Conservation (phyloP, 495 filamentous ascomycete genomes). For the Glutinoglossum americanum region DNA sequence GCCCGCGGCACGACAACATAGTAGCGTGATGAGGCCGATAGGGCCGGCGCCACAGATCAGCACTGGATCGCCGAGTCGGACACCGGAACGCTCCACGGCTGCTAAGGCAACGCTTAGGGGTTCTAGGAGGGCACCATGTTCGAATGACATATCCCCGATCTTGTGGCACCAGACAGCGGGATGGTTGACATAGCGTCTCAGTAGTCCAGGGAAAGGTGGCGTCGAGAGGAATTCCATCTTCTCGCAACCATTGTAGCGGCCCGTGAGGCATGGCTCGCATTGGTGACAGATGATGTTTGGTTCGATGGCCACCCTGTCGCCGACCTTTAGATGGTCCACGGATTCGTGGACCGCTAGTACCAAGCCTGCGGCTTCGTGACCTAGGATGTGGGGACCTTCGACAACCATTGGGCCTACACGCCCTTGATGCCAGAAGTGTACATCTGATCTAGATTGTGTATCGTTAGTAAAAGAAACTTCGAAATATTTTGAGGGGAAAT, state of each 20-base stretch:
- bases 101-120: slow-evolving; percentile 26
- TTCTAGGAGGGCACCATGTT: slow-evolving; percentile 28
- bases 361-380: slow-evolving; percentile 28
- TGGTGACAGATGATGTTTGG: slow-evolving; percentile 24
- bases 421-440: slow-evolving; percentile 26
- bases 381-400: slow-evolving; percentile 23
- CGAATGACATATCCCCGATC: slow-evolving; percentile 19
- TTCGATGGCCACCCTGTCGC: slow-evolving; percentile 28
- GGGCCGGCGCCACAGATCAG: slow-evolving; percentile 28
- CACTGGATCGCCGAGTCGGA: slow-evolving; percentile 18
- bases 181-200: slow-evolving; percentile 4
- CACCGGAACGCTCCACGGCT: slow-evolving; percentile 19
- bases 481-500: not conserved
- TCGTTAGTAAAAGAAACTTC: not conserved
- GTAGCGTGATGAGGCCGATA: slow-evolving; percentile 27
- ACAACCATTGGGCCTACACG: slow-evolving; percentile 24
- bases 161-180: slow-evolving; percentile 16
- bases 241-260: slow-evolving; percentile 28
- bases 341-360: slow-evolving; percentile 23
- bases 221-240: slow-evolving; percentile 21
- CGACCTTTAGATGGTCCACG: slow-evolving; percentile 20
- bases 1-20: slow-evolving; percentile 33
- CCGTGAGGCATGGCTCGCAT: slow-evolving; percentile 24
- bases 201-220: slow-evolving; percentile 3
- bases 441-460: slow-evolving; percentile 11